Evolutionary conservation across 768 basidiomycete species (phyloP).

Genomic region (Ephemerocybe angulata): DNA sequence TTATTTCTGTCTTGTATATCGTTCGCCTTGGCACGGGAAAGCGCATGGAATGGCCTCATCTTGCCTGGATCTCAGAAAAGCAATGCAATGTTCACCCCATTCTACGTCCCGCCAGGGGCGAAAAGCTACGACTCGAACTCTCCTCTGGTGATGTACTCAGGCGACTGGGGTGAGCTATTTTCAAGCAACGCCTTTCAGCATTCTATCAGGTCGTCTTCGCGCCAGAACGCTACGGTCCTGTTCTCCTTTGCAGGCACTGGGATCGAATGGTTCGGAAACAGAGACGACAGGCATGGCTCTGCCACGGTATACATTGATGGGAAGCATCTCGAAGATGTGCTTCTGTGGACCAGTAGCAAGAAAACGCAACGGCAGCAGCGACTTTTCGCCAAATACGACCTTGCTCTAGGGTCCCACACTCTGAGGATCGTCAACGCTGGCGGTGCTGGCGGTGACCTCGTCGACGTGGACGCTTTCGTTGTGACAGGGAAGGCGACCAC

Average conservation of each 20-base stretch:
- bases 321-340: constrained; percentile 38
- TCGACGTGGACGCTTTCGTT: constrained; percentile 66
- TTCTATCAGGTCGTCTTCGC: constrained; percentile 48
- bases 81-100: constrained; percentile 54
- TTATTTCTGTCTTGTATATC: constrained; percentile 13
- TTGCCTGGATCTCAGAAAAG: constrained; percentile 44
- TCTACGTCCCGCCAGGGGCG: constrained; percentile 70
- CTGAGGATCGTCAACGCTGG: constrained; percentile 62
- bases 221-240: constrained; percentile 44
- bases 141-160: constrained; percentile 59
- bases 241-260: constrained; percentile 72
- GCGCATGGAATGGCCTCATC: constrained; percentile 70
- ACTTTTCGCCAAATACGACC: constrained; percentile 56
- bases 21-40: constrained; percentile 27
- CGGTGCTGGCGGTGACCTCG: constrained; percentile 30
- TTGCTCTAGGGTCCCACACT: constrained; percentile 51
- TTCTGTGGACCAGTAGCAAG: constrained; percentile 36
- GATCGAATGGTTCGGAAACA: constrained; percentile 74
- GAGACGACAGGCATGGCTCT: constrained; percentile 50
- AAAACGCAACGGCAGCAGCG: constrained; percentile 52
- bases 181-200: constrained; percentile 49
- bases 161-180: constrained; percentile 53
- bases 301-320: constrained; percentile 61
- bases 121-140: constrained; percentile 70
- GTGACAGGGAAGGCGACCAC: constrained; percentile 44